Evolutionary conservation across 257 asterid species (phyloP), one percentile per base, ranked within the genome.

Genomic region (Scutellaria baicalensis): DNA sequence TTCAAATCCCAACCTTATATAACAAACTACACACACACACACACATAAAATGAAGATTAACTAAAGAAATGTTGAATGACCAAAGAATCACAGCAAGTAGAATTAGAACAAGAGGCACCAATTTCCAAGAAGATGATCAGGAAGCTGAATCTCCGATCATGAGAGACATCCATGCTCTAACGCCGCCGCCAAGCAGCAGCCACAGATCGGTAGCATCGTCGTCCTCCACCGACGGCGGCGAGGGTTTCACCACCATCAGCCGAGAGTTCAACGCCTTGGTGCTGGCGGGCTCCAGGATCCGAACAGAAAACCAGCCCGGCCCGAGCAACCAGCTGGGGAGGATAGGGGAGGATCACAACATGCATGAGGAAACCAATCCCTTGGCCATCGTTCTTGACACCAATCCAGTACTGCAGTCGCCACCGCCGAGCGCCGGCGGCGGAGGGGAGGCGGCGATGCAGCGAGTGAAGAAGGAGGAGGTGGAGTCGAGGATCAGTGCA

Each of bases 381-480:
- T 64, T 91, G 70, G 97, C 96, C 31, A 85, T 89, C 36, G 93
- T 89, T 6, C 78, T 83, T 9, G 96, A 84, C 59, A 78, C 36
- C 44, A 75, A 74, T 69, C 79, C 84, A n/a, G n/a, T n/a, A 0
- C 16, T 62, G 59, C 75, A 63, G 12, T 72, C 91, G 57, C 78
- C 88, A 9, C 64, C 75, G 58, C 62, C 6, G 50, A 3, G 50
- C 50, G 16, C 12, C 43, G 80, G 74, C 7, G 74, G 66, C 0
- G 23, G 68, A 0, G 62, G 36, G 2, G 61, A 0, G 60, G 6
- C 45, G 67, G 7, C 50, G 9, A 73, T 90, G 50, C 85, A 76
- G 51, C 74, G 83, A 4, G 98, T 87, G 82, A 93, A 85, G 88
- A 90, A 77, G 55, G 98, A 87, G 78, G 97, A 93, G 75, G 93